These are phyloP conservation scores for Lactarius pseudohatsudake DNA, from an alignment of 768 basidiomycete species.

Conservation along the genomic window DNA sequence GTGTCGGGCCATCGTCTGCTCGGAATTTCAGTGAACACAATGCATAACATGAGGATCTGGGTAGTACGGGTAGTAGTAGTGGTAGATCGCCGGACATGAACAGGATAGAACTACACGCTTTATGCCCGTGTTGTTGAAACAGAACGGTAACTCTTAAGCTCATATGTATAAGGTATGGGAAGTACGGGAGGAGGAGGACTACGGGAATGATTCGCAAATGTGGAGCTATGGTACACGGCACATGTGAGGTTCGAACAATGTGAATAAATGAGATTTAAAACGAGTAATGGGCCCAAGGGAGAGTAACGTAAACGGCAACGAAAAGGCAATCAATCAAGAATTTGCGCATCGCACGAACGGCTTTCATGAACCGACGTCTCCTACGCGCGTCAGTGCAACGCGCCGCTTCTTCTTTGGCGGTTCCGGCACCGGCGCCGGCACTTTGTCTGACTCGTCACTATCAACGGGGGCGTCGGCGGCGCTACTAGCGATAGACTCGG, in stretches of 20 bases:
- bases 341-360: neutral
- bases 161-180: conserved; percentile 26
- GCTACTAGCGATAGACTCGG: conserved; percentile 33
- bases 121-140: neutral
- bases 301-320: neutral
- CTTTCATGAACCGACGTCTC: conserved; percentile 41
- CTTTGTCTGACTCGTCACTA: conserved; percentile 31
- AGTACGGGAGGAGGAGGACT: neutral
- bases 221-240: conserved; percentile 19
- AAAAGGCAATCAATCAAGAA: neutral
- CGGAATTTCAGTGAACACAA: neutral
- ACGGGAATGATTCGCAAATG: conserved; percentile 1
- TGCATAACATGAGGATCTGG: conserved; percentile 5
- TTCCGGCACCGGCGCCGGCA: conserved; percentile 50
- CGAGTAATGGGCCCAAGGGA: conserved; percentile 1
- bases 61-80: neutral
- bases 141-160: neutral
- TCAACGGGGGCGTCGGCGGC: conserved; percentile 4
- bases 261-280: conserved; percentile 15
- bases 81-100: conserved; percentile 16
- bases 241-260: conserved; percentile 6
- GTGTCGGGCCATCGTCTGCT: neutral
- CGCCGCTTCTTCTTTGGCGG: conserved; percentile 87
- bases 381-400: conserved; percentile 70
- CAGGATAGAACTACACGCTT: conserved; percentile 11